Base-by-base conservation (phyloP, 108 stramenopile genomes). In the Nannochloropsis gaditana region DNA sequence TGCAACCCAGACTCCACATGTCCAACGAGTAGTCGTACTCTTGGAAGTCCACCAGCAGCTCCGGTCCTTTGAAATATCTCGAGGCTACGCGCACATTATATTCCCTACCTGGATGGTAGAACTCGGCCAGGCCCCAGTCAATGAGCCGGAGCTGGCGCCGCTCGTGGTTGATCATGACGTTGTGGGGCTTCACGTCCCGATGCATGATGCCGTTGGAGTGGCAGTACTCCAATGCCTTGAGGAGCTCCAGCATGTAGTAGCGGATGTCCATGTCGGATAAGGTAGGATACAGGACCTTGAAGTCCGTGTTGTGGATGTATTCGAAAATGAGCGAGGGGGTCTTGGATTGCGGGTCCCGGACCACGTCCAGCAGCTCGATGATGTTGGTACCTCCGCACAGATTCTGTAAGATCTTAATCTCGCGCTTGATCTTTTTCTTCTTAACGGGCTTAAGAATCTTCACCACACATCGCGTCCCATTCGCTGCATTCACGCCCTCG, bases 151-250 rank as follows among this genome's bases (percentile, higher is more conserved):
- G 92, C 92, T 97, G 94, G 50, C 97, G 91, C 86, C 97, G 95
- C 82, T 96, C 97, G 89, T 98, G 97, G 91, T 99, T 98, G 89
- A 99, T 99, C 97, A 99, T 98, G 87, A 99, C 96, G 89, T 99
- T 99, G 93, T 99, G 98, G 19, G 99, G 99, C 92, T 99, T 99
- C 84, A 99, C 97, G 93, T 99, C 99, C 83, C 99, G 92, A 91
- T 99, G 99, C 98, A 98, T 98, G 81, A 99, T 98, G 47, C 99
- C 99, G 90, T 99, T 98, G 59, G 96, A 96, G 92, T 99, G 99
- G 87, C 97, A 98, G 91, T 96, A 98, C 92, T 99, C 99, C 79
- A 99, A 93, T 4, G 98, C 99, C 90, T 97, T 98, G 84, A 99
- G 93, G 42, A 99, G 93, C 91, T 99, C 96, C 92, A 94, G 96